Base-by-base conservation (phyloP, 2,329 filamentous ascomycete genomes). In the Penicillium sp. region DNA sequence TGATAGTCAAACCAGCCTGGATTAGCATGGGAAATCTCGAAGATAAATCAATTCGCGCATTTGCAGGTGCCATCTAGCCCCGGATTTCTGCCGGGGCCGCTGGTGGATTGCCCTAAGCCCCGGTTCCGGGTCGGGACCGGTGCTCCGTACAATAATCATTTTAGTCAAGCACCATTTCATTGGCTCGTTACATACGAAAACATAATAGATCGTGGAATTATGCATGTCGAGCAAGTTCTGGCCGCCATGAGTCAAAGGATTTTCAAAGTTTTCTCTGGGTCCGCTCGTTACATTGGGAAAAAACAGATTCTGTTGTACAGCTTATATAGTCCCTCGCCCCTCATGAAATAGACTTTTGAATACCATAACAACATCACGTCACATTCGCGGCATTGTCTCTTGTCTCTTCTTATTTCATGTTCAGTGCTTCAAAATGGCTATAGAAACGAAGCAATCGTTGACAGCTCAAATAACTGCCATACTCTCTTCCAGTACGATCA, bases 21-120 rank as follows among this genome's bases (percentile, higher is more conserved):
- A 40, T 40, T 27, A 11, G 32, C 24, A 24, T 24, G 16, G 0
- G 32, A 32, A 49, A 34, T 3, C 11, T 14, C 32, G 9, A 7
- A 39, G 36, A 49, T 27, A 34, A 32, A 54, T 42, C 16, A 45
- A 54, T 50, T 36, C 43, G 32, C 36, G 47, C 55, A 45, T 58
- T 43, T 51, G 49, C 31, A 31, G 22, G 43, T 29, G 29, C 45
- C 52, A 43, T 56, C 47, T 56, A 56, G 46, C 32, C 38, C 50
- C 63, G 62, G 61, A 11, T 43, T 62, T 57, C 58, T 47, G 13
- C 52, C 67, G 66, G 67, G 21, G 16, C 67, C 67, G 65, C 24
- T 7, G 13, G 29, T 48, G 29, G 50, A 48, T 40, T 55, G 49
- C 53, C 52, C 55, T 59, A 55, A 50, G 4, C 3, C 4, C 44